Conservation (phyloP, 805 yeast species). For the Suhomyces sp. region DNA sequence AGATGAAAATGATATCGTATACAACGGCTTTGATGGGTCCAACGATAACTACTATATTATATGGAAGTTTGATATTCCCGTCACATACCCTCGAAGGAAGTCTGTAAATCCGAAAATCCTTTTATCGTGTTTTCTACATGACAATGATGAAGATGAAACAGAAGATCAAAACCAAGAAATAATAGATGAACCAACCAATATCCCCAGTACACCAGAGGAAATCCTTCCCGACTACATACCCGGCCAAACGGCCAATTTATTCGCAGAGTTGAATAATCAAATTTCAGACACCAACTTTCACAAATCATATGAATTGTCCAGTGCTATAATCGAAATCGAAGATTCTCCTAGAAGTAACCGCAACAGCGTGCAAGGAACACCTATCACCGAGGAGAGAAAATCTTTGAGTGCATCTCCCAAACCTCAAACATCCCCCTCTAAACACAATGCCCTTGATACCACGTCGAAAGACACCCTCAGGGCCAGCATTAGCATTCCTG, state of each 20-base stretch:
- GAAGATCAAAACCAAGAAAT: constrained; percentile 1
- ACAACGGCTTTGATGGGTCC: constrained; percentile 8
- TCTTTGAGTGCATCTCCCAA: no score
- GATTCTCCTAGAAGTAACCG: background rate
- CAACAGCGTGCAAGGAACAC: background rate
- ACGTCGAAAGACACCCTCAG: constrained; percentile 8
- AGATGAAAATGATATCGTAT: constrained; percentile 11
- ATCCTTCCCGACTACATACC: constrained; percentile 19
- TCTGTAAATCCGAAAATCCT: constrained; percentile 24
- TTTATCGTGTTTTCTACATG: constrained; percentile 20
- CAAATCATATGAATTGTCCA: constrained; percentile 7
- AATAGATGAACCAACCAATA: background rate
- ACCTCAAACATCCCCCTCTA: no score
- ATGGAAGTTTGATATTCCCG: constrained; percentile 32
- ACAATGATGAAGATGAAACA: constrained; percentile 7
- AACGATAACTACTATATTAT: constrained; percentile 14
- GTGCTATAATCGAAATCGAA: constrained; percentile 5
- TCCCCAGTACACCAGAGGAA: constrained; percentile 4
- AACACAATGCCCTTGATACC: no score
- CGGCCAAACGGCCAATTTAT: constrained; percentile 13
- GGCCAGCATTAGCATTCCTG: constrained; percentile 22
- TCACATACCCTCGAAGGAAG: constrained; percentile 32
- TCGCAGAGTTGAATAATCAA: constrained; percentile 17
- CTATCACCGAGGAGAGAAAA: background rate
- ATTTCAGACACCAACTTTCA: constrained; percentile 1